phyloP scores from a whole-genome alignment of 2,329 filamentous ascomycete species.

The Epichloe hybrida region DNA sequence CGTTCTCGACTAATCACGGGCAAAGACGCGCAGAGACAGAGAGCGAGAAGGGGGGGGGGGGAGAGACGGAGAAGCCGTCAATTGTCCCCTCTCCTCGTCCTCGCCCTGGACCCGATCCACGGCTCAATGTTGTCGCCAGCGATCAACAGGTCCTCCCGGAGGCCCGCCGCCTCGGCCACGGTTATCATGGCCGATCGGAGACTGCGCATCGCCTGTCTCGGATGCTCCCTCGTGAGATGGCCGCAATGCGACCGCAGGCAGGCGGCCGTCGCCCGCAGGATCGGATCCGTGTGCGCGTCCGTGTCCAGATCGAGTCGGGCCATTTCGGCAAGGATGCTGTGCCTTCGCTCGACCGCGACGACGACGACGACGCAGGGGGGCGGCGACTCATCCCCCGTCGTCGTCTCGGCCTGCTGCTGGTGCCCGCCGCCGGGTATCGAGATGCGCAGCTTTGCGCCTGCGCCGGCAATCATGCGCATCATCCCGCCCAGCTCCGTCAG shows the following conservation, averaged over 20 bases:
- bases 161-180: neutral
- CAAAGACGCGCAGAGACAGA: too few relatives aligned
- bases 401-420: too few relatives aligned
- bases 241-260: neutral
- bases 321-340: neutral
- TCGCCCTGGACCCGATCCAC: neutral
- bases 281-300: neutral
- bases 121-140: neutral
- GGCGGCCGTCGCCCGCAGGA: neutral
- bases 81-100: neutral
- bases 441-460: neutral
- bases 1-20: too few relatives aligned
- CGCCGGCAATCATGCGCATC: neutral
- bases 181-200: neutral
- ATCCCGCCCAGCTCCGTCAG: neutral
- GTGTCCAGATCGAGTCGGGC: neutral
- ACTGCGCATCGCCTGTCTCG: neutral
- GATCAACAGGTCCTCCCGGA: neutral
- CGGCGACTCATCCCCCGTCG: too few relatives aligned
- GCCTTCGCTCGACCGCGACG: neutral
- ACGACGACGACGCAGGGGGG: too few relatives aligned
- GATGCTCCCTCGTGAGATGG: neutral
- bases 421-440: neutral
- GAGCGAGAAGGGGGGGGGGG: too few relatives aligned
- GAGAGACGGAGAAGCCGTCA: too few relatives aligned